Percentiles rank a stretch among this genome's conserved stretches.
These are phyloP conservation scores for Athelia psychrophila DNA, from an alignment of 1,284 basidiomycete genomes.

Conservation along the genomic window DNA sequence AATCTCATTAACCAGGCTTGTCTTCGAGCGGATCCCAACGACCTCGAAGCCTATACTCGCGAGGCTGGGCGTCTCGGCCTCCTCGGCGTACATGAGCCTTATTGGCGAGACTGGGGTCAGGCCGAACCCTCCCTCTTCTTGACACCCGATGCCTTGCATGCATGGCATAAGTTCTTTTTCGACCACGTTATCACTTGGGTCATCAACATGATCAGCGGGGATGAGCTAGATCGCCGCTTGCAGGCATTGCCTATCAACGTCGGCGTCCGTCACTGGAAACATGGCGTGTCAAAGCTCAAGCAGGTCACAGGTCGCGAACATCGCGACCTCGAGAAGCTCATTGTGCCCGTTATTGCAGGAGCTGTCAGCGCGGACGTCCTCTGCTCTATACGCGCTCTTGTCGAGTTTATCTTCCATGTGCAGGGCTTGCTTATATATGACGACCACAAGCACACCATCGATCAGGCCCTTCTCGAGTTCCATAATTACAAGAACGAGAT, in stretches of 20 bases:
- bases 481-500: neutral
- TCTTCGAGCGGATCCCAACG: neutral
- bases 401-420: neutral
- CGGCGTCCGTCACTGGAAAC: neutral
- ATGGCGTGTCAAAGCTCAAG: neutral
- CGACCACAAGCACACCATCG: neutral
- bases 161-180: neutral
- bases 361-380: neutral
- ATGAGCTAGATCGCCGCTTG: neutral
- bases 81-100: neutral
- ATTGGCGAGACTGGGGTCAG: neutral
- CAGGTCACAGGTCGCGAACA: constrained; percentile 1
- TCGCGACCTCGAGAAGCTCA: neutral
- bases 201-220: neutral
- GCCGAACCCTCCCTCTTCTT: neutral
- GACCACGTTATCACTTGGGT: neutral
- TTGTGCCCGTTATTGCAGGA: neutral
- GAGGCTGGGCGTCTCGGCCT: neutral
- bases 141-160: neutral
- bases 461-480: neutral
- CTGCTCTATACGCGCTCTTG: neutral
- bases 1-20: neutral
- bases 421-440: neutral
- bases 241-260: neutral
- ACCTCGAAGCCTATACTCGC: neutral